phyloP scores from a whole-genome alignment of 305 asterid species.

The Nicotiana rustica region DNA sequence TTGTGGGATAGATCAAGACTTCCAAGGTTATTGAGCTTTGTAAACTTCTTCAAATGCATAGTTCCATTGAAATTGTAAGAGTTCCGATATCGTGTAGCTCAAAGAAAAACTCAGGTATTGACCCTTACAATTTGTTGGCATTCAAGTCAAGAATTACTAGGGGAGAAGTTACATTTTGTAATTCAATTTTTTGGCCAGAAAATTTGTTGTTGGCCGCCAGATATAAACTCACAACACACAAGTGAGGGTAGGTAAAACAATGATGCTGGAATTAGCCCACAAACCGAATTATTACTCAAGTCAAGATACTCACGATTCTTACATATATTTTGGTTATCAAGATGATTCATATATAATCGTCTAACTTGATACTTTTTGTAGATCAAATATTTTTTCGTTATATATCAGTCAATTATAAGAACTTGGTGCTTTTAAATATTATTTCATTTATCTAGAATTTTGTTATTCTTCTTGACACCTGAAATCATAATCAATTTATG shows the following conservation, averaged over 20 bases:
- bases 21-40: constrained; percentile 43
- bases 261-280: constrained; percentile 57
- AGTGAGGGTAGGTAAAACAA: constrained; percentile 45
- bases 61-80: constrained; percentile 55
- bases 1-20: constrained; percentile 63
- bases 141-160: constrained; percentile 40
- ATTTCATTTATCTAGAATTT: too few relatives aligned
- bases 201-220: constrained; percentile 36
- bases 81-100: constrained; percentile 43
- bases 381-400: too few relatives aligned
- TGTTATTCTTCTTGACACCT: too few relatives aligned
- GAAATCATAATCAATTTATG: too few relatives aligned
- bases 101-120: constrained; percentile 56
- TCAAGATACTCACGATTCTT: constrained; percentile 40
- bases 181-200: constrained; percentile 39
- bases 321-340: too few relatives aligned
- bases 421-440: too few relatives aligned
- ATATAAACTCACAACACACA: background rate
- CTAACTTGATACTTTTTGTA: too few relatives aligned
- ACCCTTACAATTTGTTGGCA: constrained; percentile 38
- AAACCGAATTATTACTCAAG: constrained; percentile 54
- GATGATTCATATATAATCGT: too few relatives aligned
- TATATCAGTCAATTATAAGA: too few relatives aligned
- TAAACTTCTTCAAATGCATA: constrained; percentile 42
- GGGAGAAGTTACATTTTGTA: constrained; percentile 28